Evolutionary conservation across 163 green algal species (phyloP).

Genomic region (Picocystis sp.): DNA sequence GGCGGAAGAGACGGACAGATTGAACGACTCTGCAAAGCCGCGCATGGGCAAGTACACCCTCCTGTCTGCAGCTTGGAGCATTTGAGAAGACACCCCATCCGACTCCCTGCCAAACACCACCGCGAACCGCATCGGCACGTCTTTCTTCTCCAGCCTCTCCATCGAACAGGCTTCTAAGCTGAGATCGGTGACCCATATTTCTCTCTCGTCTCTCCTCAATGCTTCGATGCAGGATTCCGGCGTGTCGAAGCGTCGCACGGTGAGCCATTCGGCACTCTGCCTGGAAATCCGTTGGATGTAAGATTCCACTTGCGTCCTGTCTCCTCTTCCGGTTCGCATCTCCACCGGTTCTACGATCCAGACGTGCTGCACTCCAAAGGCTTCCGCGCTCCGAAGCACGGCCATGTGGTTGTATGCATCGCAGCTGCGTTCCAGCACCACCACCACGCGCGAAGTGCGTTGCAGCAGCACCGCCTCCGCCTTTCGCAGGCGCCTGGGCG

Average conservation of each 20-base stretch:
- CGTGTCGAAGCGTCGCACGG: slow-evolving; percentile 1
- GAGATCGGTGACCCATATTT: slow-evolving; percentile 11
- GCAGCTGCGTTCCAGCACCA: slow-evolving; percentile 11
- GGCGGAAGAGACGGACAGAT: slow-evolving; percentile 7
- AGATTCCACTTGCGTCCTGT: slow-evolving; percentile 1
- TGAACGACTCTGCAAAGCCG: slow-evolving; percentile 6
- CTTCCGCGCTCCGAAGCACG: slow-evolving; percentile 8
- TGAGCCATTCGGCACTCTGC: neutral
- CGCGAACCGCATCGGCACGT: too few relatives aligned
- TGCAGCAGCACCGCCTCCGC: too few relatives aligned
- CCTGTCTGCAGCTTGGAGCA: neutral
- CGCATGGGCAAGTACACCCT: slow-evolving; percentile 10
- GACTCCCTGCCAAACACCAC: too few relatives aligned
- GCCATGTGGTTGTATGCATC: slow-evolving; percentile 8
- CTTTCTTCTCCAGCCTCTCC: neutral
- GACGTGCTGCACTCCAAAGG: slow-evolving; percentile 13
- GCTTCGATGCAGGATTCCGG: slow-evolving; percentile 5
- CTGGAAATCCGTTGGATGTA: neutral
- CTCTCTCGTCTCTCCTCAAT: slow-evolving; percentile 3
- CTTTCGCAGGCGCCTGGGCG: too few relatives aligned
- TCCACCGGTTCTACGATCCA: slow-evolving; percentile 14
- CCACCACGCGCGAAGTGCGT: too few relatives aligned
- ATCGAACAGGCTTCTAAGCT: neutral
- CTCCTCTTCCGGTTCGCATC: neutral
- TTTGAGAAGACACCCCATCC: too few relatives aligned